These are phyloP conservation scores for Fusarium temperatum DNA, from an alignment of 2,329 filamentous ascomycete species.

Conservation along the genomic window DNA sequence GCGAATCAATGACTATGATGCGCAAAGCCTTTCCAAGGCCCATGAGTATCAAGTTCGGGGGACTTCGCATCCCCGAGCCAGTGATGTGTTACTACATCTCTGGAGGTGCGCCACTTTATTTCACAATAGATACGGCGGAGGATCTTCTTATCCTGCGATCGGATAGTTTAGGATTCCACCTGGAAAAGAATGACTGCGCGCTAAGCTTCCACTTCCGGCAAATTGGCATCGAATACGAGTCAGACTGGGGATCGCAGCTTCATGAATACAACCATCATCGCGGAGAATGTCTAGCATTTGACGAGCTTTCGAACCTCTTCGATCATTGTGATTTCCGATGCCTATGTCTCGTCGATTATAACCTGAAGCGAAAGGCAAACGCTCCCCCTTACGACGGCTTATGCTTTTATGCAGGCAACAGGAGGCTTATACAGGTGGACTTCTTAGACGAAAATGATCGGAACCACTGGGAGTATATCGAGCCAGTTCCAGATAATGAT, in stretches of 20 bases:
- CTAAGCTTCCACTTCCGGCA: neutral
- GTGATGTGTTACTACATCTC: neutral
- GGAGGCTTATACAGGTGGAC: neutral
- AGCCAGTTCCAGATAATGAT: neutral
- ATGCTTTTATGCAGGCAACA: neutral
- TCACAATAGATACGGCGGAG: neutral
- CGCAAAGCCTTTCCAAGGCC: neutral
- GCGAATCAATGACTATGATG: neutral
- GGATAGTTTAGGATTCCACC: neutral
- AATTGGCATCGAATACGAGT: neutral
- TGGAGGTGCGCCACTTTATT: neutral
- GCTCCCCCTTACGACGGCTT: neutral
- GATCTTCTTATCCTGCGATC: neutral
- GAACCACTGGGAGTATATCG: neutral
- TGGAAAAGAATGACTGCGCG: neutral
- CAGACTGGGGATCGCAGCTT: neutral
- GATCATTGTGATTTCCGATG: accelerated
- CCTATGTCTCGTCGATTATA: neutral
- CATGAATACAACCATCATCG: accelerated
- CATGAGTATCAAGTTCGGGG: neutral
- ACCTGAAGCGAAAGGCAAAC: neutral
- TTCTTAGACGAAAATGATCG: accelerated
- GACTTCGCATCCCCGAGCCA: neutral
- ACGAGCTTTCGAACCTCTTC: accelerated
- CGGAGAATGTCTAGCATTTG: neutral